These are phyloP conservation scores for Madurella mycetomatis DNA, from an alignment of 2,329 filamentous ascomycete genomes.

Conservation along the genomic window DNA sequence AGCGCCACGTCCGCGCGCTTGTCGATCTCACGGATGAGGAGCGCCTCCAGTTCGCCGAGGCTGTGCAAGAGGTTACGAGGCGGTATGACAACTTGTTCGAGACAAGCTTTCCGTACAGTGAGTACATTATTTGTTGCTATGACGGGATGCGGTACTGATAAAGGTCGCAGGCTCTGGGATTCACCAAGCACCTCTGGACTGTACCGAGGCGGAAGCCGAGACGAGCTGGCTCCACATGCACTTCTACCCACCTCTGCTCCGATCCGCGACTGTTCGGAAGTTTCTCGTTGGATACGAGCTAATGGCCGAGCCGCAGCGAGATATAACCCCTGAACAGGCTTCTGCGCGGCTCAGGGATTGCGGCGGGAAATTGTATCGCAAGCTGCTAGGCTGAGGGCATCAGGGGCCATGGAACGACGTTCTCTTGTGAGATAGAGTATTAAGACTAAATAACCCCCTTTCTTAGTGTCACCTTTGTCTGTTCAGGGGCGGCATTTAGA, in stretches of 20 bases:
- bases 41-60: conserved; percentile 70
- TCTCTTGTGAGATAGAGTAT: conserved; percentile 3
- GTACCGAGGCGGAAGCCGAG: conserved; percentile 76
- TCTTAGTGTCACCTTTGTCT: not conserved
- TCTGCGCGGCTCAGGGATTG: conserved; percentile 71
- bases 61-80: conserved; percentile 80
- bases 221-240: conserved; percentile 92
- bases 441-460: conserved; percentile 9
- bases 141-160: conserved; percentile 20
- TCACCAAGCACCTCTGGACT: conserved; percentile 87
- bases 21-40: conserved; percentile 75
- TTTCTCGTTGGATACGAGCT: conserved; percentile 96
- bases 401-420: not conserved
- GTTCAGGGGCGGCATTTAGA: too few relatives aligned
- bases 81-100: conserved; percentile 97
- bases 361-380: conserved; percentile 79
- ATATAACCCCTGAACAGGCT: conserved; percentile 96
- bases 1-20: conserved; percentile 76
- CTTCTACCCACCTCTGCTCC: conserved; percentile 90
- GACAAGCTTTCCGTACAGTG: conserved; percentile 92
- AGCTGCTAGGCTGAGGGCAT: conserved; percentile 39
- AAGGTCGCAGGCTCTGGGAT: conserved; percentile 69
- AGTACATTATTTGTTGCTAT: conserved; percentile 29
- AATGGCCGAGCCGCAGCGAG: conserved; percentile 94
- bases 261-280: conserved; percentile 90